These are phyloP conservation scores for Xylariales sp. DNA, from an alignment of 2,329 filamentous ascomycete genomes.

Conservation along the genomic window DNA sequence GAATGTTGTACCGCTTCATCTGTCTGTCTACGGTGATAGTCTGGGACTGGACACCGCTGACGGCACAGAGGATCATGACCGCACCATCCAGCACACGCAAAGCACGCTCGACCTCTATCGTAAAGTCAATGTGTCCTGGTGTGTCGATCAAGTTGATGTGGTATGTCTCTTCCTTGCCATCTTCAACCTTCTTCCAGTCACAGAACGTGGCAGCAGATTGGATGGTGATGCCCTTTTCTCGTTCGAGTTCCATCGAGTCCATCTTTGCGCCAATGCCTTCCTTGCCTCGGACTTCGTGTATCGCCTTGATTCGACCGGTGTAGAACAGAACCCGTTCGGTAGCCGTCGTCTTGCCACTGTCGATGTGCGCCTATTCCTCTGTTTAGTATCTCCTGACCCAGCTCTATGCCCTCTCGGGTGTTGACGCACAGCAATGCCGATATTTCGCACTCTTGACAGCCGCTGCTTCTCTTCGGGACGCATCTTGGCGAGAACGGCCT, in stretches of 20 bases:
- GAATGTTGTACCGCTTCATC: slow-evolving; percentile 98
- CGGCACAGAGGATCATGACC: slow-evolving; percentile 97
- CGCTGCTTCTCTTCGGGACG: slow-evolving; percentile 73
- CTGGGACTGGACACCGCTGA: slow-evolving; percentile 94
- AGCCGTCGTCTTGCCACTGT: slow-evolving; percentile 95
- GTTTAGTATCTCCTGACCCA: not conserved
- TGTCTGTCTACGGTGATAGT: slow-evolving; percentile 97
- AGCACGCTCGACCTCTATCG: slow-evolving; percentile 95
- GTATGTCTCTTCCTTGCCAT: slow-evolving; percentile 83
- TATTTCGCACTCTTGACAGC: slow-evolving; percentile 82
- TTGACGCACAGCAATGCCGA: slow-evolving; percentile 81
- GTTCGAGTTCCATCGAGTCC: slow-evolving; percentile 98
- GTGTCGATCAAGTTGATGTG: slow-evolving; percentile 99
- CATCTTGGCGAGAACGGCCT: slow-evolving; percentile 71
- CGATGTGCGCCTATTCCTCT: slow-evolving; percentile 77
- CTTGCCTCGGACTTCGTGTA: slow-evolving; percentile 93
- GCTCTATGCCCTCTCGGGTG: slow-evolving; percentile 11
- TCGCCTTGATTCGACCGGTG: slow-evolving; percentile 91
- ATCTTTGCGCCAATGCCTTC: slow-evolving; percentile 97
- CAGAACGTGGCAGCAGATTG: slow-evolving; percentile 97
- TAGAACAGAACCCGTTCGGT: slow-evolving; percentile 98
- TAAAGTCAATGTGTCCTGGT: slow-evolving; percentile 97
- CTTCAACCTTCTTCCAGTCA: slow-evolving; percentile 86
- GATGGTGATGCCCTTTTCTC: slow-evolving; percentile 98
- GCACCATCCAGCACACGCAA: slow-evolving; percentile 92